Evolutionary conservation across 2,329 filamentous ascomycete species (phyloP), one percentile per base, ranked within the genome.

Genomic region (Thelonectria olida): DNA sequence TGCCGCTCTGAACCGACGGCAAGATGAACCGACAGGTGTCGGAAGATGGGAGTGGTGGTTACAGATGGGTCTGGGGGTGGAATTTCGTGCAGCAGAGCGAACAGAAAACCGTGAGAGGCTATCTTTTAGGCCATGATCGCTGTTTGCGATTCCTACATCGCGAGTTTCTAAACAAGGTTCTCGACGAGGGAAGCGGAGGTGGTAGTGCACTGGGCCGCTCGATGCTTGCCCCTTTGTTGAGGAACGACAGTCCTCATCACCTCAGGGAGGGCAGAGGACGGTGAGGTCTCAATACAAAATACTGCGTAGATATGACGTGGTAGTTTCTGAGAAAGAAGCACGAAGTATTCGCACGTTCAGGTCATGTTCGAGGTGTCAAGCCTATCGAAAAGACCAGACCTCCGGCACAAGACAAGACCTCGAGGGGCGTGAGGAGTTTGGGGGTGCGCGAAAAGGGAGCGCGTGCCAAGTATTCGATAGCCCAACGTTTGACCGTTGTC

Each of bases 1-100:
- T 55, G 52, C 42, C 15, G 17, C 36, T 20, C 25, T 48, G 52
- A 23, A 48, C 17, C 19, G 22, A 36, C 52, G 52, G 52, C 52
- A 48, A 38, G 31, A 55, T 20, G 52, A 54, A 54, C 52, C 52
- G 41, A 42, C 39, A 19, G 39, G 36, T 17, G 36, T 23, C 19
- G 39, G 39, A 48, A 55, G 31, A 47, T 27, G 41, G 41, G 42
- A 15, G 28, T 13, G 6, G 13, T 31, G 28, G 28, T 31, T 31
- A 31, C 28, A 15, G 19, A 45, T 45, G 41, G 41, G 41, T 19
- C 52, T 31, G 28, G 42, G 22, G 42, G 19, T 13, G 20, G 6
- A 28, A 19, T n/a, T 27, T 27, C 28, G 10, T 31, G 28, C 28
- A 31, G 28, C 28, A 15, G 9, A 17, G 17, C 27, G 19, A 27